Evolutionary conservation across 208 protist genomes (phyloP).

Genomic region (Crithidia thermophila): DNA sequence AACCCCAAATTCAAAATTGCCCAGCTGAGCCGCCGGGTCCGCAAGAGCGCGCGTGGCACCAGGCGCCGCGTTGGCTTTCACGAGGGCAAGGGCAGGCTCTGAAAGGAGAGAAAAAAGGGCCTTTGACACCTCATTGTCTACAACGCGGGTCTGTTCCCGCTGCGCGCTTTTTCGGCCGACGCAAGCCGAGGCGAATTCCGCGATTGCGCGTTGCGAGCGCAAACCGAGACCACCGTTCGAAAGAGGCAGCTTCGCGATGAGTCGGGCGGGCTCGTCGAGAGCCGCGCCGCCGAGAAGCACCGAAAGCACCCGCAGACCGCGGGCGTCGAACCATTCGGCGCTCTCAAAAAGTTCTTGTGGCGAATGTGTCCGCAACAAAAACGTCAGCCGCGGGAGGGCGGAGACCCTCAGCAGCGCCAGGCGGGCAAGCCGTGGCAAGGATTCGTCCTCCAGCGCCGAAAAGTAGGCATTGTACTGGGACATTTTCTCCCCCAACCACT

Average conservation of each 20-base stretch:
- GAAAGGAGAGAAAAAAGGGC: slow-evolving; percentile 19
- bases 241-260: slow-evolving; percentile 28
- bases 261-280: neutral
- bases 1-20: slow-evolving; percentile 21
- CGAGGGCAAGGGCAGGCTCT: slow-evolving; percentile 28
- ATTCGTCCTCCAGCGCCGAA: neutral
- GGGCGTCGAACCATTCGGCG: slow-evolving; percentile 30
- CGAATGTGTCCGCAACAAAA: slow-evolving; percentile 34
- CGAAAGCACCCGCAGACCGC: slow-evolving; percentile 12
- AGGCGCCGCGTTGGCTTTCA: slow-evolving; percentile 26
- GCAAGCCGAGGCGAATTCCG: slow-evolving; percentile 26
- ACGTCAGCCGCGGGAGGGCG: slow-evolving; percentile 23
- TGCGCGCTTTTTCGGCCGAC: slow-evolving; percentile 29
- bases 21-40: slow-evolving; percentile 26
- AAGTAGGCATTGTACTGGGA: slow-evolving; percentile 22
- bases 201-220: slow-evolving; percentile 19
- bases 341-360: slow-evolving; percentile 6
- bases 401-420: slow-evolving; percentile 29
- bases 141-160: slow-evolving; percentile 1
- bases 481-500: slow-evolving; percentile 10
- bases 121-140: slow-evolving; percentile 9
- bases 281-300: slow-evolving; percentile 3
- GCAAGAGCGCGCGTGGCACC: slow-evolving; percentile 30
- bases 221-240: slow-evolving; percentile 31
- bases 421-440: neutral